These are phyloP conservation scores for Decorospora gaudefroyi DNA, from an alignment of 2,329 filamentous ascomycete species.

Conservation along the genomic window DNA sequence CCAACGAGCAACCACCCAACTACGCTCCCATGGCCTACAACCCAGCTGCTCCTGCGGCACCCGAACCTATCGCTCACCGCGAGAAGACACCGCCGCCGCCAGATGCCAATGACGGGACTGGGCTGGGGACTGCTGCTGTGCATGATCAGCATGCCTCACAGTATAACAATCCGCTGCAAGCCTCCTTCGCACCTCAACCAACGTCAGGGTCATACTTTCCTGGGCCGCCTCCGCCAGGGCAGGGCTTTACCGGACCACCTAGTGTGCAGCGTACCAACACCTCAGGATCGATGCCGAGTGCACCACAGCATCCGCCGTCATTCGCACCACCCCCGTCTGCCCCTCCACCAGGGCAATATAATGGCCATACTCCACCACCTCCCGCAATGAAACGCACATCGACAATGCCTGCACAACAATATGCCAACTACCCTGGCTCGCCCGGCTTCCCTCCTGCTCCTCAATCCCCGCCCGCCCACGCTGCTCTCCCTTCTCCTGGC, in stretches of 20 bases:
- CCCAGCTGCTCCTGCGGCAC: constrained; percentile 74
- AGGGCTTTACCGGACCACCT: constrained; percentile 41
- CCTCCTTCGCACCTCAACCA: constrained; percentile 42
- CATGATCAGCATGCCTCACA: constrained; percentile 47
- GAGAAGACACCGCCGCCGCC: constrained; percentile 80
- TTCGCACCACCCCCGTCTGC: constrained; percentile 49
- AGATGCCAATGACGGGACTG: constrained; percentile 61
- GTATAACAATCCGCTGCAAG: constrained; percentile 41
- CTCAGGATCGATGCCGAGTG: constrained; percentile 42
- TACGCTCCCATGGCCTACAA: constrained; percentile 75
- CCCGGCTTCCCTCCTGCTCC: constrained; percentile 38
- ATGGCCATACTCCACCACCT: constrained; percentile 29
- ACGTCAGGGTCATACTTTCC: constrained; percentile 49
- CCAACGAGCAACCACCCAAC: constrained; percentile 46
- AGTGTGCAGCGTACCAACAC: constrained; percentile 45
- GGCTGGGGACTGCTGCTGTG: constrained; percentile 46
- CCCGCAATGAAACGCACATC: constrained; percentile 39
- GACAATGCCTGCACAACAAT: constrained; percentile 44
- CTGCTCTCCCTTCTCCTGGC: constrained; percentile 48
- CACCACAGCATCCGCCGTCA: constrained; percentile 41
- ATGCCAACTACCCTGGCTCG: constrained; percentile 46
- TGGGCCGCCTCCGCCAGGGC: constrained; percentile 47
- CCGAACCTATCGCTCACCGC: constrained; percentile 70
- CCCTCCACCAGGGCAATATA: constrained; percentile 32
- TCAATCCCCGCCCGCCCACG: constrained; percentile 36